Evolutionary conservation across 345 rosid genomes (phyloP), one percentile per base, ranked within the genome.

Genomic region (Abelmoschus esculentus): DNA sequence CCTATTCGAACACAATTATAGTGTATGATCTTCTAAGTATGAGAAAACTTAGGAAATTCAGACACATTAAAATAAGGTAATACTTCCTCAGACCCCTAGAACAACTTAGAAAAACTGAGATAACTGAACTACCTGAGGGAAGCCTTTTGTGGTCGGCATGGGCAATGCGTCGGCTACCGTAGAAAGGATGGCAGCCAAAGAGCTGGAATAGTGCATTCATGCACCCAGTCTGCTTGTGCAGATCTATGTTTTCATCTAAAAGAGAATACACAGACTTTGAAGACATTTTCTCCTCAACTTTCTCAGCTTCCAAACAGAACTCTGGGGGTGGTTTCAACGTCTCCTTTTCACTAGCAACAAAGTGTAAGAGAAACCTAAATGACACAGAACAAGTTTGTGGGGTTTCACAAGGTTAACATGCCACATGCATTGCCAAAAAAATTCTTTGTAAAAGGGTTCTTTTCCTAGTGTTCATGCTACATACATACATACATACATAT

Each of bases 121-220:
- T 58, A 69, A 56, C 26, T 7, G n/a, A 47, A 57, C 32, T 83
- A 87, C 96, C 91, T 79, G 86, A 76, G 28, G 86, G 82, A 47
- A 85, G 81, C 56, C 76, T 68, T 47, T 14, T 47, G 52, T 12
- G 52, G 52, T 14, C n/a, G 32, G 67, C 77, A 64, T 76, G 69
- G 34, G 66, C 71, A 60, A 76, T 50, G 47, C 86, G 89, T 14
- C 87, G 76, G 79, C 84, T 70, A 3, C 83, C 79, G 10, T 86
- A 82, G 77, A 80, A 86, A 80, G 81, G 91, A 61, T 77, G 84
- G 78, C 85, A 85, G 78, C 85, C 89, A 72, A 92, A 90, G 67
- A 90, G 85, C 44, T 90, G 93, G 68, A 90, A 85, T 70, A 93
- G 82, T 49, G 96, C 96, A 77, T 84, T 81, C 89, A 90, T 90